These are phyloP conservation scores for Xerocomellus intermedius DNA, from an alignment of 768 basidiomycete genomes.

Conservation along the genomic window DNA sequence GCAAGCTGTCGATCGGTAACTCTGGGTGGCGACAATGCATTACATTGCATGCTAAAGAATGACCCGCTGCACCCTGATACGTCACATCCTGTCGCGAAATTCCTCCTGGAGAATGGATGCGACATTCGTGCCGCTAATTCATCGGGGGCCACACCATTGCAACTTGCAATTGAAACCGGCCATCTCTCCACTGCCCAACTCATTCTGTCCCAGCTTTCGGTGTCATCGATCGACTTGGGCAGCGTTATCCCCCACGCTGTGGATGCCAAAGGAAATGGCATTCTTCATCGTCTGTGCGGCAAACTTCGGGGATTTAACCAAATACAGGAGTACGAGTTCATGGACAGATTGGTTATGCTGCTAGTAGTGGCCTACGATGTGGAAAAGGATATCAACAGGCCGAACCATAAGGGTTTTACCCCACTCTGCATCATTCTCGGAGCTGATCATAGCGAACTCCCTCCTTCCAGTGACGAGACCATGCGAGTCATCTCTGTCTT, in stretches of 20 bases:
- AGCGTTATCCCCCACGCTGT: neutral
- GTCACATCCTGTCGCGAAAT: neutral
- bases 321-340: too few species aligned
- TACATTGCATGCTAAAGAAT: neutral
- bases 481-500: neutral
- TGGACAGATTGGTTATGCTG: neutral
- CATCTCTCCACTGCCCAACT: neutral
- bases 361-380: neutral
- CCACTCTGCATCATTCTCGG: neutral
- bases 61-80: neutral
- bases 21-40: neutral
- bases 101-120: neutral
- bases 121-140: neutral
- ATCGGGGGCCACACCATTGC: neutral
- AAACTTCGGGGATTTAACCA: neutral
- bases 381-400: neutral
- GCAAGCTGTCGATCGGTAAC: neutral
- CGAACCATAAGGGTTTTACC: neutral
- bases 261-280: neutral
- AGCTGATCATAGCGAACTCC: neutral
- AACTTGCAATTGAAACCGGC: neutral
- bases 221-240: neutral
- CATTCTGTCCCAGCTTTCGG: neutral
- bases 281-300: neutral
- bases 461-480: too few species aligned